These are phyloP conservation scores for Pittosporum tobira DNA, from an alignment of 129 eudicot species.

Conservation along the genomic window DNA sequence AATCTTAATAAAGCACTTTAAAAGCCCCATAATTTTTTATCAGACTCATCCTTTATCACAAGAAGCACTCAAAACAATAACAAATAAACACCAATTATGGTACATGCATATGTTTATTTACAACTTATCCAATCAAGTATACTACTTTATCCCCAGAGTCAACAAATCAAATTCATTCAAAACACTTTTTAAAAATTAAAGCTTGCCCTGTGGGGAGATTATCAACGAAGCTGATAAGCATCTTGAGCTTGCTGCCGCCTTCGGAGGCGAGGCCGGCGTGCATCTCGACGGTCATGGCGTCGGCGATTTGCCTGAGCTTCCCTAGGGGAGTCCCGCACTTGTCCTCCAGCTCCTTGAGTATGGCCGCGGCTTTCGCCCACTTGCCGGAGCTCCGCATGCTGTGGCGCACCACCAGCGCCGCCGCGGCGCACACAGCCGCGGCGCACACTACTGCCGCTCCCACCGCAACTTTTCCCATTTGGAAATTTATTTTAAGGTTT, in stretches of 20 bases:
- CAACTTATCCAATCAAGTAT: no score
- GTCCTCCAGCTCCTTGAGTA: conserved; percentile 66
- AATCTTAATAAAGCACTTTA: not conserved
- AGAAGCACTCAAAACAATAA: no score
- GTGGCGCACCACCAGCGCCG: conserved; percentile 55
- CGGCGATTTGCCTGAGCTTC: conserved; percentile 80
- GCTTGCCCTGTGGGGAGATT: conserved; percentile 92
- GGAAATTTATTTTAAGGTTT: not conserved
- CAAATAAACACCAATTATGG: no score
- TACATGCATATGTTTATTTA: no score
- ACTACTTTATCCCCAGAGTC: no score
- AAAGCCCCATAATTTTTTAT: no score
- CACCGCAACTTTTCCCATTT: conserved; percentile 78
- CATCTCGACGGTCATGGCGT: conserved; percentile 97
- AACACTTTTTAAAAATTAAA: no score
- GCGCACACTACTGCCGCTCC: conserved; percentile 64
- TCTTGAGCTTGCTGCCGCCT: conserved; percentile 95
- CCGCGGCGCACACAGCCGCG: conserved; percentile 75
- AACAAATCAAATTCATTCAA: no score
- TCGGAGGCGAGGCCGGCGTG: conserved; percentile 96
- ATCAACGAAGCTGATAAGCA: conserved; percentile 92
- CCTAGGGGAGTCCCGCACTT: conserved; percentile 51
- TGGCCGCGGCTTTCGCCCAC: conserved; percentile 61
- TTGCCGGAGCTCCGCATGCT: conserved; percentile 58
- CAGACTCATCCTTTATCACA: not conserved